Evolutionary conservation across 306 rosid species (phyloP).

Genomic region (Fragaria vesca): DNA sequence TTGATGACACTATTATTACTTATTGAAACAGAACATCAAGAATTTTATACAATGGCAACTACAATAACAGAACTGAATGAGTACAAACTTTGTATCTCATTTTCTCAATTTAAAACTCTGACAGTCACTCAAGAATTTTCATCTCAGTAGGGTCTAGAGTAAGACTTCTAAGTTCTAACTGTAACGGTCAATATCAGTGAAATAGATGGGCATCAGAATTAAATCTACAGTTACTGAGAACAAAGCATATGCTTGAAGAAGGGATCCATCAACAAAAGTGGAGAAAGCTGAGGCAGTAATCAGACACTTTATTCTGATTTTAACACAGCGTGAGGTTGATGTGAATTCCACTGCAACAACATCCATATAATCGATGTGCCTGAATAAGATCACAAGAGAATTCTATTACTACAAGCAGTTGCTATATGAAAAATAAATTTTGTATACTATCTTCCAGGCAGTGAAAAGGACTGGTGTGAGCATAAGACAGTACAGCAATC

Average conservation of each 20-base stretch:
- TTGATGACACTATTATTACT: not conserved
- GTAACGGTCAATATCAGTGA: not conserved
- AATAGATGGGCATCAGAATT: not conserved
- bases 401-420: not conserved
- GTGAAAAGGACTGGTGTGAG: not conserved
- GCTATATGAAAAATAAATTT: not conserved
- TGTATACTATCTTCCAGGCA: not conserved
- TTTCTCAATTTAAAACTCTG: not conserved
- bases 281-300: not conserved
- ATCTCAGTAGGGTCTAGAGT: not conserved
- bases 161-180: not conserved
- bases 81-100: not conserved
- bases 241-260: not conserved
- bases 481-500: not conserved
- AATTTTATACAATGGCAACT: not conserved
- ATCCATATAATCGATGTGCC: constrained; percentile 94
- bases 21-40: not conserved
- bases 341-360: constrained; percentile 81
- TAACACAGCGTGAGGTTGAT: constrained; percentile 41
- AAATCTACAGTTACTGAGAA: not conserved
- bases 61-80: not conserved
- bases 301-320: constrained; percentile 25
- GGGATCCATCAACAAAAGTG: not conserved
- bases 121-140: not conserved
- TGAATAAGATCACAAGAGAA: constrained; percentile 26